Base-by-base conservation (phyloP, 1,139 yeast species). In the Lodderomyces theae region DNA sequence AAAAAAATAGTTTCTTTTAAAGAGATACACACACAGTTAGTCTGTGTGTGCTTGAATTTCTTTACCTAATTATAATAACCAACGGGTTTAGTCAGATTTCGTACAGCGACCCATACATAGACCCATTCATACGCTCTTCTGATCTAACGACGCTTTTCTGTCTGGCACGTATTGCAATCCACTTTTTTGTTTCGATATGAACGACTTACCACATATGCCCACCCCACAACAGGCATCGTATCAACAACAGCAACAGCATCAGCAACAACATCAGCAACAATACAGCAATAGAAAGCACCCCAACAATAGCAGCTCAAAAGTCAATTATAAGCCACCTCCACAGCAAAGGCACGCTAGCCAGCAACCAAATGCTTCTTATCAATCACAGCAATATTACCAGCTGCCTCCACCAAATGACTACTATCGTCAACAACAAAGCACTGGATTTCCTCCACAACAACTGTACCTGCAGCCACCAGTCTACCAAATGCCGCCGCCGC, bases 191-290 rank as follows among this genome's bases (percentile, higher is more conserved):
- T n/a, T n/a, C n/a, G 35, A 9, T 3, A 58, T 61, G 51, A 66
- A 71, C 58, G 76, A 71, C 32, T 60, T 72, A 48, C 77, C 77
- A 21, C 57, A 63, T 55, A 71, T 69, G 52, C 77, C 77, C 6
- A 72, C 77, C 22, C 77, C 77, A 1, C 72, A 66, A 55, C 74
- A 36, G 35, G 42, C 36, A 4, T 36, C 72, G 3, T 69, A 70
- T 47, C 60, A 58, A 13, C 46, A 37, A n/a, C 45, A 31, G 9
- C 47, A 31, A 9, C 47, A 50, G 25, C 48, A 50, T 8, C 22
- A 19, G 8, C 60, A 58, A 13, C 46, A 37, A n/a, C 45, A 31
- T 11, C 47, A 35, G 12, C 44, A 50, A 26, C 48, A 50, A 32
- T 51, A 51, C 3, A 57, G 48, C 21, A 47, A 41, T 19, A 42